Evolutionary conservation across 371 early-diverging fungal species (phyloP).

Genomic region (Syncephalis plumigaleata): DNA sequence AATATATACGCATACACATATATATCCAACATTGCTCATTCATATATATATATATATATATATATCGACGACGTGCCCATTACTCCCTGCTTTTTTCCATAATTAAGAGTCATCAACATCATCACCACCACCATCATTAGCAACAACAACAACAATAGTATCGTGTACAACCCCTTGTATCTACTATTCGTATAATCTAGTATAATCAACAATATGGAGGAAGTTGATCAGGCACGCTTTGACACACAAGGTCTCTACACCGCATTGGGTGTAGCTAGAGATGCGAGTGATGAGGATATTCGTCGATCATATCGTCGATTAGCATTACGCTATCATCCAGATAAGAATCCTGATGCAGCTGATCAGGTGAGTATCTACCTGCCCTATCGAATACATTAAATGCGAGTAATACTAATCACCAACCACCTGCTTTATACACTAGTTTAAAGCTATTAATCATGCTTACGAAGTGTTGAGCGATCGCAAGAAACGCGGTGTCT

Average conservation of each 20-base stretch:
- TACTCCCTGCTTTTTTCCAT: too few relatives aligned
- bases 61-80: too few relatives aligned
- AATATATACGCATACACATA: too few relatives aligned
- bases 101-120: too few relatives aligned
- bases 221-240: too few relatives aligned
- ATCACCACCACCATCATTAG: too few relatives aligned
- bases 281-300: conserved; percentile 38
- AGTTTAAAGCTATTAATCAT: conserved; percentile 60
- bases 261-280: conserved; percentile 27
- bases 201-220: too few relatives aligned
- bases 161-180: too few relatives aligned
- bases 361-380: conserved; percentile 22
- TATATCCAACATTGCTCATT: too few relatives aligned
- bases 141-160: too few relatives aligned
- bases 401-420: background rate
- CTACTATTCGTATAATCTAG: too few relatives aligned
- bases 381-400: background rate
- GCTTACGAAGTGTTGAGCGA: conserved; percentile 71
- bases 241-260: conserved; percentile 20
- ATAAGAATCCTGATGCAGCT: conserved; percentile 36
- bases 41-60: too few relatives aligned
- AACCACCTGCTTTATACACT: conserved; percentile 1
- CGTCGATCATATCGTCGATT: conserved; percentile 36
- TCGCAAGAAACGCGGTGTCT: conserved; percentile 55
- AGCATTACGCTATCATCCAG: conserved; percentile 64